Base-by-base conservation (phyloP, 768 basidiomycete genomes). In the Lentinula sp. region DNA sequence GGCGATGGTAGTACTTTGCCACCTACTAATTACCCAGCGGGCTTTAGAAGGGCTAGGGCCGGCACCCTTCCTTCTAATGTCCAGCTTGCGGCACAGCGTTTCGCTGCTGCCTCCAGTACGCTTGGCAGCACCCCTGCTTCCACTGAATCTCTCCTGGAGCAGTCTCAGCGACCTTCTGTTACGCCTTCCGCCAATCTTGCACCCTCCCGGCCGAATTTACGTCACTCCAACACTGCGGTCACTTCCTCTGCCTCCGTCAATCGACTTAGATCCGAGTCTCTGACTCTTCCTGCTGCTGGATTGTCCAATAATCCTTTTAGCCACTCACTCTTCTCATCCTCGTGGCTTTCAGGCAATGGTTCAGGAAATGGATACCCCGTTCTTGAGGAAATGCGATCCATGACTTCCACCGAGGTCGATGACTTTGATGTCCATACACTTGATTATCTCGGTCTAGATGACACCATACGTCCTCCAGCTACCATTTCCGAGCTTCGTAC, bases 11-110 rank as follows among this genome's bases (percentile, higher is more conserved):
- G 80, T 65, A 72, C 79, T 62, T 69, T 87, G 70, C 85, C 90
- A 67, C 81, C 87, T 65, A 85, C 87, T 72, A 90, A 85, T 76
- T 91, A 85, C 72, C 90, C 91, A 63, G 81, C 90, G 59, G 91
- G 92, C 63, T 96, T 94, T 73, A 86, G 93, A 77, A 87, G 95
- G 80, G 93, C 94, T 70, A 87, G 95, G 86, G 96, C 95, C 66
- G 96, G 95, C 61, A 98, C 95, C 80, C 85, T 98, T 70, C 95
- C 95, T 76, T 96, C 95, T 66, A 95, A 95, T 72, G 88, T 96
- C 57, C 88, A 90, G 70, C 86, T 93, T 67, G 90, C 89, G 61
- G 87, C 92, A 57, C 90, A 92, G 73, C 85, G 87, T 61, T 93
- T 85, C 74, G 87, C 87, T 33, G 86, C 87, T 36, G 80, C 86